Evolutionary conservation across 2,329 filamentous ascomycete genomes (phyloP).

Genomic region (Penicillium sp.): DNA sequence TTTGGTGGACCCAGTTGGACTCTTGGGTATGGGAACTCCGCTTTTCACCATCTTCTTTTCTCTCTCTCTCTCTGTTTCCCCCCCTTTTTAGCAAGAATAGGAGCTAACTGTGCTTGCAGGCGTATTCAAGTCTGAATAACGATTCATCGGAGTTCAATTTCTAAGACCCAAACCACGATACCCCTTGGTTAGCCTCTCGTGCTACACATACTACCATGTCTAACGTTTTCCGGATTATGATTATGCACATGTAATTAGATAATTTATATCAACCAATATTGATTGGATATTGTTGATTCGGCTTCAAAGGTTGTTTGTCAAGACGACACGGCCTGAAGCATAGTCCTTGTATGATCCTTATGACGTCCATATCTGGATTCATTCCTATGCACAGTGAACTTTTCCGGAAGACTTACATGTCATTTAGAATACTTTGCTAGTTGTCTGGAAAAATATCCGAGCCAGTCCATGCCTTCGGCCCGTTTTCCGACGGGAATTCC

Average conservation of each 20-base stretch:
- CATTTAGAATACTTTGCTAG: background rate
- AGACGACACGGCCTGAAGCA: background rate
- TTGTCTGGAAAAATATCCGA: background rate
- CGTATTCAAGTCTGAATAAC: conserved; percentile 30
- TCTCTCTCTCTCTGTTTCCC: background rate
- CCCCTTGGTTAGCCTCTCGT: background rate
- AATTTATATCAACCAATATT: background rate
- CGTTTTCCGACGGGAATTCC: no score
- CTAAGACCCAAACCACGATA: conserved; percentile 5
- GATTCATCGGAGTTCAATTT: conserved; percentile 26
- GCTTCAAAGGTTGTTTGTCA: background rate
- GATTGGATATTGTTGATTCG: background rate
- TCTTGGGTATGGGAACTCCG: conserved; percentile 31
- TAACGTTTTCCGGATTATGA: no score
- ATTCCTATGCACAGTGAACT: background rate
- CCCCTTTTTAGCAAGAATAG: no score
- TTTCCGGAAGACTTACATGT: background rate
- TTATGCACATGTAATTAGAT: background rate
- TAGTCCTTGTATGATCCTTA: background rate
- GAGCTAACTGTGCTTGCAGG: conserved; percentile 21
- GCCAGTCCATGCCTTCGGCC: no score
- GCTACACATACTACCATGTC: background rate
- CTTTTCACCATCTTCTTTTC: background rate
- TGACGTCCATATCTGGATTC: background rate
- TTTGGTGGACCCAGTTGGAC: conserved; percentile 38